Base-by-base conservation (phyloP, 2,329 filamentous ascomycete species). In the Fusarium mundagurra region DNA sequence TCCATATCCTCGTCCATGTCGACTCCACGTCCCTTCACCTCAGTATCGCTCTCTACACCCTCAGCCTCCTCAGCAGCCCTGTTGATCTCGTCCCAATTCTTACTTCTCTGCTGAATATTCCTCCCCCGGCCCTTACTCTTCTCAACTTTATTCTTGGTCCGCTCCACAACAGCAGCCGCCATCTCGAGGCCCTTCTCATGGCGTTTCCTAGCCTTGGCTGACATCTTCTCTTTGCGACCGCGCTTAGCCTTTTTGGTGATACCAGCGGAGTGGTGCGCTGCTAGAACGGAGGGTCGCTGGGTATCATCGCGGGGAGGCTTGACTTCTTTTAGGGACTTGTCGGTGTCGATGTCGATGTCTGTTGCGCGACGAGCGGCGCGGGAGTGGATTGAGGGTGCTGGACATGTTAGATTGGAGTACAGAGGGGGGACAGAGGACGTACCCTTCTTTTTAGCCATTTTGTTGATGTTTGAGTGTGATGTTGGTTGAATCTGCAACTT, bases 301-400 rank as follows among this genome's bases (percentile, higher is more conserved):
- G 69, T 45, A 34, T 76, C 72, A 54, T 55, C 43, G 71, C 87
- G 84, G 66, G 82, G 72, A 4, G 87, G 85, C 69, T 87, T 84
- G 67, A 88, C 82, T 43, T 89, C 84, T 80, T 92, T 92, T 29
- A 93, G 86, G 12, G 91, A 92, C 83, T 93, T 93, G 86, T 94
- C 92, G 48, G 89, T 89, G 83, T 93, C 84, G 82, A 94, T 91
- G 77, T 90, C 87, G 33, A 92, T 92, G 8, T 92, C 93, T 22
- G 90, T 90, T 53, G 91, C 93, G 73, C 93, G 91, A 79, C 93
- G 90, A 45, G 92, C 92, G 67, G 92, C 92, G 74, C 93, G 92
- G 61, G 93, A 95, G 84, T 92, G 92, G 66, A 90, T 82, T 9
- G 92, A 93, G 44, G 86, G 86, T 62, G 85, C 91, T 93, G 27